Percentiles rank a stretch among this genome's conserved stretches.
phyloP scores from a whole-genome alignment of 495 filamentous ascomycete genomes.

The Neurospora sp. region DNA sequence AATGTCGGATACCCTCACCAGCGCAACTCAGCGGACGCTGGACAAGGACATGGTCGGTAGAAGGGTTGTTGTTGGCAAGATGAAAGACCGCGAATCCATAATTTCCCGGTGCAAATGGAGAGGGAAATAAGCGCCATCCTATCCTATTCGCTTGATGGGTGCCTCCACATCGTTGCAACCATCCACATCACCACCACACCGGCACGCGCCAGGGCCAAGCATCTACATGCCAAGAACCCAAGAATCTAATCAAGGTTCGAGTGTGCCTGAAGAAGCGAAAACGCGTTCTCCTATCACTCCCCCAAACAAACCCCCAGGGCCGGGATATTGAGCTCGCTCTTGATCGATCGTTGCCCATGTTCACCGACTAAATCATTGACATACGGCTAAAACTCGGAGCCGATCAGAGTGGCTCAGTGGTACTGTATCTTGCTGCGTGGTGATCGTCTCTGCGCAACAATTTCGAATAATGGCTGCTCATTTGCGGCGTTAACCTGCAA shows the following conservation, averaged over 20 bases:
- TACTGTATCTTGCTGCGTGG: neutral
- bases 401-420: neutral
- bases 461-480: neutral
- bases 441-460: neutral
- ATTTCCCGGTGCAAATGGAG: neutral
- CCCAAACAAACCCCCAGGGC: neutral
- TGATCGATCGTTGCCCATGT: neutral
- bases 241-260: neutral
- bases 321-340: neutral
- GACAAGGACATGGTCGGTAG: neutral
- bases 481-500: neutral
- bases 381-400: neutral
- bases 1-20: neutral
- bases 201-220: neutral
- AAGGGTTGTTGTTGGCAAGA: neutral
- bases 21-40: neutral
- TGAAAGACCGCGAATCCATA: neutral
- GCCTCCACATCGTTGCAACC: neutral
- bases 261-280: neutral
- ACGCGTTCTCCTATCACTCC: neutral
- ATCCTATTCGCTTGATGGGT: neutral
- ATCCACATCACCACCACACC: neutral
- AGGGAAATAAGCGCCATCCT: neutral
- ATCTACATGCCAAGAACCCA: neutral
- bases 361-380: neutral